phyloP scores from a whole-genome alignment of 1,284 basidiomycete genomes.

The Cerioporus squamosus region DNA sequence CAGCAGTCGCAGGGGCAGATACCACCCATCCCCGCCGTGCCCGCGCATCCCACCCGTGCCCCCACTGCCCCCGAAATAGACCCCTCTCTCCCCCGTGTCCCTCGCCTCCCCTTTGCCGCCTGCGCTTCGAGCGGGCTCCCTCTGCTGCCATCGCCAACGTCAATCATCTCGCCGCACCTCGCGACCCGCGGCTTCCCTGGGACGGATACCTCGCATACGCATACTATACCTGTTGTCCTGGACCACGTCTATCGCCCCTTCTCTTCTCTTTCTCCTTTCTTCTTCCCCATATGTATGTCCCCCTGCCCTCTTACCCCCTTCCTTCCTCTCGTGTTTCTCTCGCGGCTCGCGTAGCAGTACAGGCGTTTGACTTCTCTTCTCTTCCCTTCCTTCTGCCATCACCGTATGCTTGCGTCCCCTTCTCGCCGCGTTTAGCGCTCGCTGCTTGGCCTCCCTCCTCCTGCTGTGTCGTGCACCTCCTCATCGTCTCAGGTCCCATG shows the following conservation, averaged over 20 bases:
- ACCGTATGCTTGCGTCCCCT: background rate
- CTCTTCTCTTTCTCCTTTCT: background rate
- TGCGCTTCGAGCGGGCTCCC: background rate
- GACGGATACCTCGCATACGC: slow-evolving; percentile 31
- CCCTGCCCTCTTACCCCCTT: too few relatives aligned
- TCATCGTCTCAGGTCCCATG: background rate
- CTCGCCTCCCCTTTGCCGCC: background rate
- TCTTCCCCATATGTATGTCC: background rate
- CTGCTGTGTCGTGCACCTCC: background rate
- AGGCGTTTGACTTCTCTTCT: background rate
- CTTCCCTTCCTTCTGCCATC: background rate
- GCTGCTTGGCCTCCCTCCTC: slow-evolving; percentile 2
- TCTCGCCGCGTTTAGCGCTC: background rate
- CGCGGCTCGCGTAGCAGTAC: slow-evolving; percentile 3
- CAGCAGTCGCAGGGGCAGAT: slow-evolving; percentile 26
- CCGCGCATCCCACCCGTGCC: slow-evolving; percentile 26
- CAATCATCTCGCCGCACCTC: too few relatives aligned
- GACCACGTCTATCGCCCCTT: background rate
- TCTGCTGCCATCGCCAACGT: background rate
- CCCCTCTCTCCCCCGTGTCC: background rate
- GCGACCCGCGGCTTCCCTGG: background rate
- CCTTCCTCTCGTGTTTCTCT: background rate
- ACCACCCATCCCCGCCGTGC: slow-evolving; percentile 25
- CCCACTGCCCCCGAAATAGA: slow-evolving; percentile 26
- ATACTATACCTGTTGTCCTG: slow-evolving; percentile 25